Conservation (phyloP, 805 yeast species). For the Ogataea chonburiensis region DNA sequence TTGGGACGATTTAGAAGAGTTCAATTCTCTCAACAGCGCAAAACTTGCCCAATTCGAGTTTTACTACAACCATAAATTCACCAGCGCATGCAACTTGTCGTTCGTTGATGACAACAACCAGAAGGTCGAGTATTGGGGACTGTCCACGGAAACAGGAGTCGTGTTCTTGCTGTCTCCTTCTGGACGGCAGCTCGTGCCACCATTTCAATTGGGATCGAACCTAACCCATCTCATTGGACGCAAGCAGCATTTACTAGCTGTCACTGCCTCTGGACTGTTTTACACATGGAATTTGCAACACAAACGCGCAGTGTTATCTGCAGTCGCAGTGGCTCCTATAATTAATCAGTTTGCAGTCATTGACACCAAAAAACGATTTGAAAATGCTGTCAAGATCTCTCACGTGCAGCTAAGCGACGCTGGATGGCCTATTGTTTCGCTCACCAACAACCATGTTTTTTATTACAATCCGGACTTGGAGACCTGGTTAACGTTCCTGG, state of each 20-base stretch:
- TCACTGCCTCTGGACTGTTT: slow-evolving; percentile 51
- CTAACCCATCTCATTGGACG: slow-evolving; percentile 39
- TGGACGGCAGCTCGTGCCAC: slow-evolving; percentile 48
- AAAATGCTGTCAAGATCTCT: slow-evolving; percentile 22
- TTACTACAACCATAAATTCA: slow-evolving; percentile 41
- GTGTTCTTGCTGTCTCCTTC: slow-evolving; percentile 44
- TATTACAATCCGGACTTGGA: slow-evolving; percentile 41
- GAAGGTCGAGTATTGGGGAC: slow-evolving; percentile 52
- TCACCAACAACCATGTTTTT: slow-evolving; percentile 41
- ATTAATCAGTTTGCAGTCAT: slow-evolving; percentile 39
- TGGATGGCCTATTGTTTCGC: slow-evolving; percentile 44
- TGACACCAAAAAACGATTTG: slow-evolving; percentile 25
- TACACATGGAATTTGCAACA: slow-evolving; percentile 49
- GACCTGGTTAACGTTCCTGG: slow-evolving; percentile 49
- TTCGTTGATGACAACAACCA: slow-evolving; percentile 37
- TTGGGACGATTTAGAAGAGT: slow-evolving; percentile 34
- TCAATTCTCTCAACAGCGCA: slow-evolving; percentile 34
- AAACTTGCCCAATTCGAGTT: slow-evolving; percentile 40
- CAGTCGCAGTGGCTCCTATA: slow-evolving; percentile 53
- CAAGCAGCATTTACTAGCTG: slow-evolving; percentile 37
- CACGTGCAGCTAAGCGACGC: slow-evolving; percentile 27
- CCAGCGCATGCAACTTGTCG: slow-evolving; percentile 33
- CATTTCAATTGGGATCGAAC: slow-evolving; percentile 51
- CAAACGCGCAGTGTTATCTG: slow-evolving; percentile 36
- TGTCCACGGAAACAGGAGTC: slow-evolving; percentile 60